Evolutionary conservation across 805 yeast genomes (phyloP).

Genomic region (Saccharomycopsis oosterbeekiorum): DNA sequence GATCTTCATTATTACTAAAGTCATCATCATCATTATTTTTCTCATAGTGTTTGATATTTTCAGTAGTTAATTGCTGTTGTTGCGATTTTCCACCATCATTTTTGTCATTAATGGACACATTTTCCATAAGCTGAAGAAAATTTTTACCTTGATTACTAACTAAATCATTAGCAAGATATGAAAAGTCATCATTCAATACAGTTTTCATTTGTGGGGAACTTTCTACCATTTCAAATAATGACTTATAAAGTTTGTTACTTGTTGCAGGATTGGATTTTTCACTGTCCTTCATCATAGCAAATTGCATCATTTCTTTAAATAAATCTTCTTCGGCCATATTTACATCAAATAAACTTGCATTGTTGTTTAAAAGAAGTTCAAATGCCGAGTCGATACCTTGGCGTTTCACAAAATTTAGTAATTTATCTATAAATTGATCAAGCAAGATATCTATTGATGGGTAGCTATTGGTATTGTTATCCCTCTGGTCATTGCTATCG

Average conservation of each 20-base stretch:
- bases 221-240: background rate
- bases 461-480: background rate
- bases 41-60: background rate
- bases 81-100: background rate
- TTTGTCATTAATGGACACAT: conserved; percentile 23
- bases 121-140: conserved; percentile 59
- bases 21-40: conserved; percentile 1
- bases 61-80: background rate
- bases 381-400: background rate
- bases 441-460: background rate
- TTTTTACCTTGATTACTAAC: conserved; percentile 54
- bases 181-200: conserved; percentile 15
- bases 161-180: conserved; percentile 56
- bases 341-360: background rate
- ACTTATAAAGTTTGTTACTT: background rate
- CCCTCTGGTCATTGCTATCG: background rate
- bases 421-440: background rate
- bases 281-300: conserved; percentile 1
- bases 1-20: too few relatives aligned
- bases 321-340: background rate
- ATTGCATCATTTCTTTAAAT: conserved; percentile 1
- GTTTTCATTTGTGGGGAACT: background rate
- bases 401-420: background rate
- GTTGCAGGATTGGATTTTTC: conserved; percentile 1
- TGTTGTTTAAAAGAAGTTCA: background rate